Conservation (phyloP, 768 basidiomycete genomes). For the Sporobolomyces phaffii region DNA sequence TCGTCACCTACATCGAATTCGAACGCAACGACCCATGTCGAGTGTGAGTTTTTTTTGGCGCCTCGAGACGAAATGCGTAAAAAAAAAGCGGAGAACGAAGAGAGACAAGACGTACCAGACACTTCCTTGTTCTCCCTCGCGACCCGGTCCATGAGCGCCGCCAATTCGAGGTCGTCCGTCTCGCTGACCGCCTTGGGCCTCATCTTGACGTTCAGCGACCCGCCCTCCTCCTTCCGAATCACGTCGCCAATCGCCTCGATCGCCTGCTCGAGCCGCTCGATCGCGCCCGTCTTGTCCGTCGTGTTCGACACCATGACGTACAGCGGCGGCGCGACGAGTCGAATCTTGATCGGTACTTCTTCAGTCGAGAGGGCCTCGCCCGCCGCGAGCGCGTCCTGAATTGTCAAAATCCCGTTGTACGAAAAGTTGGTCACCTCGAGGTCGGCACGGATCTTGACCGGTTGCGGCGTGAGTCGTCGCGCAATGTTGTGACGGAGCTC, state of each 20-base stretch:
- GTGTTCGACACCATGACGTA: slow-evolving; percentile 94
- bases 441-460: slow-evolving; percentile 96
- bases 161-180: slow-evolving; percentile 93
- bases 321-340: slow-evolving; percentile 89
- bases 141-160: slow-evolving; percentile 91
- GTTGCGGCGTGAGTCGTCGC: slow-evolving; percentile 90
- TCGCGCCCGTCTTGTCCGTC: slow-evolving; percentile 90
- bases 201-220: slow-evolving; percentile 89
- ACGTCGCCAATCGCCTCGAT: slow-evolving; percentile 81
- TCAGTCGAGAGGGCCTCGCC: slow-evolving; percentile 81
- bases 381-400: slow-evolving; percentile 80
- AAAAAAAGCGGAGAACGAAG: neutral
- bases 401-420: slow-evolving; percentile 91
- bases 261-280: slow-evolving; percentile 86
- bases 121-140: slow-evolving; percentile 92
- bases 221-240: slow-evolving; percentile 79
- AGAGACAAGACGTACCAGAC: slow-evolving; percentile 56
- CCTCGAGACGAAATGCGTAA: neutral
- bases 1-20: slow-evolving; percentile 34
- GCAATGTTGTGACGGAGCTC: slow-evolving; percentile 79
- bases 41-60: no score
- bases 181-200: slow-evolving; percentile 99
- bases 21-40: neutral
- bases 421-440: slow-evolving; percentile 95
- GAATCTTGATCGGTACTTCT: slow-evolving; percentile 91